These are phyloP conservation scores for Ensete ventricosum DNA, from an alignment of 176 grass and related monocot species.

Conservation along the genomic window DNA sequence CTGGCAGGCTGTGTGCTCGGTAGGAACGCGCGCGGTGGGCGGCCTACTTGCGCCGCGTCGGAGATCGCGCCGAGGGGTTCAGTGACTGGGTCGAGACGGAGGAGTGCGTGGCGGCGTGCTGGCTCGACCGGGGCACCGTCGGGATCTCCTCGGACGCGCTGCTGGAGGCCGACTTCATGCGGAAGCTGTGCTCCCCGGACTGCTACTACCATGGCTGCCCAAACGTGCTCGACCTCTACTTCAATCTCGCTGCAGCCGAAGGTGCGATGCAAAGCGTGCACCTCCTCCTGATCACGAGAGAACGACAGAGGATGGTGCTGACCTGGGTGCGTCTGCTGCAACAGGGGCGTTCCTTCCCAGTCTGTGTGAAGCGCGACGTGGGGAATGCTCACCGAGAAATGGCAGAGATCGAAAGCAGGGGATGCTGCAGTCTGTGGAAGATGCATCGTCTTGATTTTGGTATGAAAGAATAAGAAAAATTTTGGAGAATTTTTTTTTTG, in stretches of 20 bases:
- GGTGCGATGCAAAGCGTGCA: background rate
- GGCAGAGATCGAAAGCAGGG: no score
- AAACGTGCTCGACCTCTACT: slow-evolving; percentile 49
- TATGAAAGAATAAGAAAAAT: no score
- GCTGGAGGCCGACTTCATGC: slow-evolving; percentile 25
- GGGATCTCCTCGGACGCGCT: slow-evolving; percentile 31
- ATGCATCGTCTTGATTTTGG: no score
- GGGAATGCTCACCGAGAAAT: no score
- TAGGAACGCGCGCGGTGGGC: background rate
- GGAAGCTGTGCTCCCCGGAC: slow-evolving; percentile 38
- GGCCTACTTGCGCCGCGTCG: slow-evolving; percentile 31
- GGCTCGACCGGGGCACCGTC: slow-evolving; percentile 32
- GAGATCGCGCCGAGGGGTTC: slow-evolving; percentile 20
- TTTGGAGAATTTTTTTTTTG: no score
- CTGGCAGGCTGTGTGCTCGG: no score
- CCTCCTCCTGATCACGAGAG: no score
- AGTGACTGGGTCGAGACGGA: slow-evolving; percentile 44
- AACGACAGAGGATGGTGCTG: no score
- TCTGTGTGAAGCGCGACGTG: no score
- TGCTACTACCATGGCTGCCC: slow-evolving; percentile 35
- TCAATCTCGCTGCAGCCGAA: slow-evolving; percentile 42
- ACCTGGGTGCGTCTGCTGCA: no score
- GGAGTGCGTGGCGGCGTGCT: slow-evolving; percentile 33
- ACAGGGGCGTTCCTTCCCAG: no score
- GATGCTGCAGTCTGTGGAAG: no score